Evolutionary conservation across 2,329 filamentous ascomycete genomes (phyloP), one percentile per base, ranked within the genome.

Genomic region (Trichoderma koningii): DNA sequence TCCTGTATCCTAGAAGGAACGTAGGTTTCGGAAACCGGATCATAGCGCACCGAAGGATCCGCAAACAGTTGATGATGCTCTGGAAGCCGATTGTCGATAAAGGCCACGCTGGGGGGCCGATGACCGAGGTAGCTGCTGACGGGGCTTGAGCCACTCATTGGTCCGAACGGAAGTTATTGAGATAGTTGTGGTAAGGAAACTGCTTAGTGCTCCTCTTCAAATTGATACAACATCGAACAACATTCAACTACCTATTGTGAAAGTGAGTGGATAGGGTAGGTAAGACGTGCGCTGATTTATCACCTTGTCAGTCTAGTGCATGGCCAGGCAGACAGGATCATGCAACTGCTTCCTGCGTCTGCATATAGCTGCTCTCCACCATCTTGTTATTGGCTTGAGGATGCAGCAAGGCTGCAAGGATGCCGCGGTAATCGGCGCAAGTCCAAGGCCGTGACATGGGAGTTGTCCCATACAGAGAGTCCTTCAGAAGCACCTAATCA

Each of bases 81-180:
- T 52, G 34, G 47, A 19, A 62, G 47, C 10, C 23, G 59, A 52
- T 52, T 62, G 21, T 62, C 59, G 5, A 62, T 53, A 5, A 44
- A 62, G 12, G n/a, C 48, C 26, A 62, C 59, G 1, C 34, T 42
- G 10, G 59, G 30, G 30, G 59, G 59, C 9, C 50, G 59, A 62
- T 42, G 47, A 44, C 34, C 19, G 21, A 30, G 15, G 44, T 38
- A 15, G 15, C 10, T 17, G 9, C 50, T 30, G 23, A 15, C 19
- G 23, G 19, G 19, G 7, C 34, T 34, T 7, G 28, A 38, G 38
- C 15, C 19, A 28, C 52, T 34, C 38, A 41, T 23, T 41, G 7
- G 6, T 17, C 38, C 12, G n/a, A 3, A 12, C 21, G 12, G 6
- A 21, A 38, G n/a, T 53, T 21, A 1, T 38, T 3, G 14, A 38